These are phyloP conservation scores for Diplodia mutila DNA, from an alignment of 2,329 filamentous ascomycete species.

Conservation along the genomic window DNA sequence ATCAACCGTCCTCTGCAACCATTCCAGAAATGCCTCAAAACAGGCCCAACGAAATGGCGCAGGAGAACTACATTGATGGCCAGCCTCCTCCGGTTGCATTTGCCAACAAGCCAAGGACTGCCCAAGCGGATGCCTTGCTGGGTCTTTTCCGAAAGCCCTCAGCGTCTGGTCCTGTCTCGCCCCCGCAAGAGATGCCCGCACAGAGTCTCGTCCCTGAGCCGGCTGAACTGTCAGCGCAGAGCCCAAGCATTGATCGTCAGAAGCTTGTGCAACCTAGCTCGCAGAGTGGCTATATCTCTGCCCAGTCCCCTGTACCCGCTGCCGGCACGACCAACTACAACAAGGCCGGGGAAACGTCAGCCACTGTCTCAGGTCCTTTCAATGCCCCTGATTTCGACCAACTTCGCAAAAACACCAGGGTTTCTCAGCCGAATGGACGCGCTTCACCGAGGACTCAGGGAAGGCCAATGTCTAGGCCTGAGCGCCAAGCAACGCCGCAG, in stretches of 20 bases:
- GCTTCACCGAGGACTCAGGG: slow-evolving; percentile 12
- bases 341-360: slow-evolving; percentile 34
- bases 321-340: neutral
- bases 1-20: slow-evolving; percentile 10
- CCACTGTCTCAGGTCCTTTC: slow-evolving; percentile 47
- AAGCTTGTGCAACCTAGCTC: neutral
- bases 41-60: neutral
- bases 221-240: slow-evolving; percentile 52
- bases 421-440: slow-evolving; percentile 1
- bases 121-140: slow-evolving; percentile 51
- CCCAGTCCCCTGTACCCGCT: neutral
- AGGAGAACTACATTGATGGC: slow-evolving; percentile 8
- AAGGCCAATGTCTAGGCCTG: slow-evolving; percentile 8
- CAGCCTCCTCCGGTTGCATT: slow-evolving; percentile 10
- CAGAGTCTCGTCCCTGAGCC: slow-evolving; percentile 35
- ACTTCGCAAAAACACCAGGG: slow-evolving; percentile 37
- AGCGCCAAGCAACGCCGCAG: slow-evolving; percentile 23
- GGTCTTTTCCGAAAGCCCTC: slow-evolving; percentile 45
- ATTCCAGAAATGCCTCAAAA: slow-evolving; percentile 24
- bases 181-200: slow-evolving; percentile 28
- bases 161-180: slow-evolving; percentile 21
- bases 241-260: slow-evolving; percentile 31
- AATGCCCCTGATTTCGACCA: slow-evolving; percentile 48
- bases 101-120: slow-evolving; percentile 41
- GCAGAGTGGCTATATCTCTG: neutral